These are phyloP conservation scores for Solanum aculeatissimum DNA, from an alignment of 305 asterid genomes.

Conservation along the genomic window DNA sequence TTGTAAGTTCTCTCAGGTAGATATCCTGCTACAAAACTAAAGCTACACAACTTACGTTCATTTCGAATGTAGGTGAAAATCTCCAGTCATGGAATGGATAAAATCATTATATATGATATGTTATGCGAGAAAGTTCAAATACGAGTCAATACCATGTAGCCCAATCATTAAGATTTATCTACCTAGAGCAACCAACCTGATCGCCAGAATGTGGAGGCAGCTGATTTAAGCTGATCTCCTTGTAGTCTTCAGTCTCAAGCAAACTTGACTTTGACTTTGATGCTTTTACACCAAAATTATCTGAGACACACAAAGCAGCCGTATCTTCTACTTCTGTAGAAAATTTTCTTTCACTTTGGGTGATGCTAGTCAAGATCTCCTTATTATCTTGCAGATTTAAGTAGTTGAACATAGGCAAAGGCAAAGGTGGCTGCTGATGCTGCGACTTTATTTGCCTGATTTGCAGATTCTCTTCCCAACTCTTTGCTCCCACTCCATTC, in stretches of 20 bases:
- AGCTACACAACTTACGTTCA: neutral
- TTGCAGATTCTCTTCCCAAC: slow-evolving; percentile 16
- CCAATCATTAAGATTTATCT: neutral
- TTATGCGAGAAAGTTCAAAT: neutral
- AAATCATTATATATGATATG: neutral
- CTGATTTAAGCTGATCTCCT: slow-evolving; percentile 4
- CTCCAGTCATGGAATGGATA: neutral
- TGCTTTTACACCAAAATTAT: slow-evolving; percentile 6
- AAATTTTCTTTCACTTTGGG: slow-evolving; percentile 3
- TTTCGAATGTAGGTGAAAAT: neutral
- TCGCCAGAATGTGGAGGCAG: neutral
- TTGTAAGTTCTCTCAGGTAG: neutral
- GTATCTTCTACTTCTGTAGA: slow-evolving; percentile 10
- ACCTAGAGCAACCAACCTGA: slow-evolving; percentile 16
- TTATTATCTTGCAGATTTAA: slow-evolving; percentile 19
- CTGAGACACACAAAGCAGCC: neutral
- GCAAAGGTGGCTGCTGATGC: neutral
- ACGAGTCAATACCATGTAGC: neutral
- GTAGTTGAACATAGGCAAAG: slow-evolving; percentile 15
- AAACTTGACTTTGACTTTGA: slow-evolving; percentile 1
- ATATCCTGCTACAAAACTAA: neutral
- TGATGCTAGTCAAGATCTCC: slow-evolving; percentile 5
- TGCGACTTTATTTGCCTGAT: slow-evolving; percentile 10
- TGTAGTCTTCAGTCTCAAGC: slow-evolving; percentile 1
- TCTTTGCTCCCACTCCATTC: slow-evolving; percentile 34